A percentile compares a stretch with the other conserved stretches of the same genome.
Evolutionary conservation across 305 asterid genomes (phyloP).

Genomic region (Andrographis paniculata): DNA sequence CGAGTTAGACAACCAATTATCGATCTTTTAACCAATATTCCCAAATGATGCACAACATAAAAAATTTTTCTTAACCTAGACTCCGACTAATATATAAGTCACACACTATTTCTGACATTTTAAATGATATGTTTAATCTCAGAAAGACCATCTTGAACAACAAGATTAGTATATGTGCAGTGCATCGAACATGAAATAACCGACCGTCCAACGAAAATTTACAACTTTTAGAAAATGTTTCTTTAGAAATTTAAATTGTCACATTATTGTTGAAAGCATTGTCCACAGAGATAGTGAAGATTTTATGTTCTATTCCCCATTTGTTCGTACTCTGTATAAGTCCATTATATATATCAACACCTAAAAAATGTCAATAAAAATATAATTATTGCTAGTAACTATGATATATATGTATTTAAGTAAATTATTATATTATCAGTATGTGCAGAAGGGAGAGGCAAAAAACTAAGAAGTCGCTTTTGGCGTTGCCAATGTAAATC

Average conservation of each 20-base stretch:
- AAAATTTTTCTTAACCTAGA: constrained; percentile 11
- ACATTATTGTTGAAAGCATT: too few relatives aligned
- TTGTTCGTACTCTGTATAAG: too few relatives aligned
- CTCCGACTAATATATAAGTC: constrained; percentile 8
- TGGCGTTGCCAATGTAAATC: constrained; percentile 8
- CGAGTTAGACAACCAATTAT: constrained; percentile 5
- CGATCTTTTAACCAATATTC: not conserved
- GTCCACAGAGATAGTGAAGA: too few relatives aligned
- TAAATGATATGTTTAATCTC: not conserved
- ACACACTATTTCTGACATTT: constrained; percentile 1
- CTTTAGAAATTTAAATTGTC: too few relatives aligned
- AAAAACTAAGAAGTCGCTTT: constrained; percentile 9
- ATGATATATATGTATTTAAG: too few relatives aligned
- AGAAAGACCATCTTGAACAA: too few relatives aligned
- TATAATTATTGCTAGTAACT: not conserved
- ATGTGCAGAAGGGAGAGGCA: constrained; percentile 11
- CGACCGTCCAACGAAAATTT: too few relatives aligned
- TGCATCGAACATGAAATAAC: too few relatives aligned
- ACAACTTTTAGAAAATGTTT: too few relatives aligned
- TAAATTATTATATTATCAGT: too few relatives aligned
- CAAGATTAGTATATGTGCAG: not conserved
- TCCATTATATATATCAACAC: too few relatives aligned
- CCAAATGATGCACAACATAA: constrained; percentile 1
- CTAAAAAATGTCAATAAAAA: not conserved
- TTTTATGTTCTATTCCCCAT: too few relatives aligned